A percentile compares a stretch with the other conserved stretches of the same genome.
Evolutionary conservation across 768 basidiomycete species (phyloP).

Genomic region (Phlebiopsis flavidoalba): DNA sequence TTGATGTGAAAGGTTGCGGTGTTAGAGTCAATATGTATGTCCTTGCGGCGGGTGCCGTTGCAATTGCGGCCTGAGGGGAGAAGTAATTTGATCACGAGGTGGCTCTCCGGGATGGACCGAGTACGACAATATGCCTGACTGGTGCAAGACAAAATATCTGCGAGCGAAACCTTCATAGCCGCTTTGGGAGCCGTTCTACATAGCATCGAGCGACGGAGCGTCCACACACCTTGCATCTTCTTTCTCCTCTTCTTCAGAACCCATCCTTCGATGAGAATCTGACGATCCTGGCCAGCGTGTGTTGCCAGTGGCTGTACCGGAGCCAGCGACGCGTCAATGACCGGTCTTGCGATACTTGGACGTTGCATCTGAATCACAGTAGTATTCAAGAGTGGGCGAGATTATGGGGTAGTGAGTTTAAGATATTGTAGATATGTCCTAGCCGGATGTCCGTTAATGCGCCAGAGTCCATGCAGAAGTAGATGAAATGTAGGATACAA

Average conservation of each 20-base stretch:
- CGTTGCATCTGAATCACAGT: constrained; percentile 2
- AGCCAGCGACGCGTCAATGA: constrained; percentile 10
- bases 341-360: background rate
- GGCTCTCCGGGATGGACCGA: constrained; percentile 70
- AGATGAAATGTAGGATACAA: background rate
- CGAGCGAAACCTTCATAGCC: constrained; percentile 66
- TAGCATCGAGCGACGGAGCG: background rate
- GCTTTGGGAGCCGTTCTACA: background rate
- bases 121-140: constrained; percentile 69
- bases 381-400: background rate
- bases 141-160: constrained; percentile 69
- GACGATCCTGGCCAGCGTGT: constrained; percentile 5
- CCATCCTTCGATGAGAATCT: constrained; percentile 64
- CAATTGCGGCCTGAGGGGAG: constrained; percentile 68
- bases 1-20: constrained; percentile 80
- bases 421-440: background rate
- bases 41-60: constrained; percentile 65
- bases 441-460: background rate
- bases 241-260: constrained; percentile 82
- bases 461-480: background rate
- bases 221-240: constrained; percentile 72
- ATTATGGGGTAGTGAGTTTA: background rate
- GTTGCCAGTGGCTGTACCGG: constrained; percentile 12
- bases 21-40: constrained; percentile 76
- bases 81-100: constrained; percentile 61